These are phyloP conservation scores for Amanita muscaria DNA, from an alignment of 768 basidiomycete species.

Conservation along the genomic window DNA sequence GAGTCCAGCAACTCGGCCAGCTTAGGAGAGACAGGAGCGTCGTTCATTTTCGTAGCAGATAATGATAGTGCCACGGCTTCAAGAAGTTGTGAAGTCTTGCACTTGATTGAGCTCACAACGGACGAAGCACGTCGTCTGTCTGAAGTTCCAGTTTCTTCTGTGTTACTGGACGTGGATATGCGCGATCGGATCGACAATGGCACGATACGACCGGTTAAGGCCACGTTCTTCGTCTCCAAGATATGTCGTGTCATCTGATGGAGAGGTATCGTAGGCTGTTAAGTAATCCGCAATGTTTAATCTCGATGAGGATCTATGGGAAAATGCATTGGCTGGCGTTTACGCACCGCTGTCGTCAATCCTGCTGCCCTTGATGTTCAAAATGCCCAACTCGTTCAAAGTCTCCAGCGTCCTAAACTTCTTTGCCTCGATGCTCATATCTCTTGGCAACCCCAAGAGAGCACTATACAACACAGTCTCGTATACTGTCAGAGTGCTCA, in stretches of 20 bases:
- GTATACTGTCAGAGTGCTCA: slow-evolving; percentile 96
- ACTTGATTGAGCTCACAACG: too few relatives aligned
- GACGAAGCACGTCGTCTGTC: too few relatives aligned
- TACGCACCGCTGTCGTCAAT: slow-evolving; percentile 81
- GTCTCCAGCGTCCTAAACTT: slow-evolving; percentile 91
- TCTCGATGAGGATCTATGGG: slow-evolving; percentile 15
- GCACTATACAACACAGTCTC: slow-evolving; percentile 96
- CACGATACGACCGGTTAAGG: too few relatives aligned
- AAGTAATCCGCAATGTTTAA: slow-evolving; percentile 24
- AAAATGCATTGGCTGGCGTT: too few relatives aligned
- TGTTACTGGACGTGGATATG: too few relatives aligned
- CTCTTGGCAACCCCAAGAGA: slow-evolving; percentile 78
- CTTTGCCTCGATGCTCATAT: slow-evolving; percentile 96
- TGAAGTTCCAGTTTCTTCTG: too few relatives aligned
- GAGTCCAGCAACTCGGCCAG: too few relatives aligned
- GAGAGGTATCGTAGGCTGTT: slow-evolving; percentile 27
- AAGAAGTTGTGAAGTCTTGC: too few relatives aligned
- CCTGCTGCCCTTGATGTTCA: slow-evolving; percentile 80
- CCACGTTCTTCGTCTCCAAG: slow-evolving; percentile 67
- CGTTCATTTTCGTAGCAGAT: too few relatives aligned
- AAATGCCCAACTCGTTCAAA: slow-evolving; percentile 90
- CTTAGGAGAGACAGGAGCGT: too few relatives aligned
- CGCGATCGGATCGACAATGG: neutral
- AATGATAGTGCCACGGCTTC: too few relatives aligned
- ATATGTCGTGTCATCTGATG: slow-evolving; percentile 31